Evolutionary conservation across 306 rosid genomes (phyloP).

Genomic region (Lagenaria siceraria): DNA sequence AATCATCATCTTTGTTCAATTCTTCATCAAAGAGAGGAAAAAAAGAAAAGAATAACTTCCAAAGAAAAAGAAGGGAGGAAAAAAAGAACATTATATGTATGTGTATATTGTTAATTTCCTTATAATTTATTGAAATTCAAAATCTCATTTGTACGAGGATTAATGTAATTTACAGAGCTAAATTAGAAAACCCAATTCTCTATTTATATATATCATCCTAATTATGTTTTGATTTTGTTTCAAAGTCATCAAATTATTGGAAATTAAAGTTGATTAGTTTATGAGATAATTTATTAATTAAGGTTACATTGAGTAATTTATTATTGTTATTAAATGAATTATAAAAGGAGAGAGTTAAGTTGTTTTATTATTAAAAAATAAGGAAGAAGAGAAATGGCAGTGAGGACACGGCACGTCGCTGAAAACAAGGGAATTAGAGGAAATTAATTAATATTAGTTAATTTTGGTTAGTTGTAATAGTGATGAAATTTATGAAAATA

Average conservation of each 20-base stretch:
- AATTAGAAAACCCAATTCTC: not conserved
- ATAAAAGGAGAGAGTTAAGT: not conserved
- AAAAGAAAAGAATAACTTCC: not conserved
- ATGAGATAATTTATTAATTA: not conserved
- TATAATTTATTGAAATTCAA: not conserved
- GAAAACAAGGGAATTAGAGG: not conserved
- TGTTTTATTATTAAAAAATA: not conserved
- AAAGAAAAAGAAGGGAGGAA: too few relatives aligned
- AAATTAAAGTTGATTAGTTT: not conserved
- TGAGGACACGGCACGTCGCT: conserved; percentile 10
- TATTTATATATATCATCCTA: not conserved
- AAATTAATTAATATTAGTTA: not conserved
- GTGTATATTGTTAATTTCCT: not conserved
- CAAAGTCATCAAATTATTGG: not conserved
- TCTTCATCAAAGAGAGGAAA: not conserved
- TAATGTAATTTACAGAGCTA: not conserved
- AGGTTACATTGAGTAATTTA: not conserved
- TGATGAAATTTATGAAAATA: not conserved
- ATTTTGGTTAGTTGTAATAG: not conserved
- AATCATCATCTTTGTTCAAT: not conserved
- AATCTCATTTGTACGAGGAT: not conserved
- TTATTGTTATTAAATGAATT: not conserved
- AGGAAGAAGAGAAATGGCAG: not conserved
- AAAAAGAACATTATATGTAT: not conserved
- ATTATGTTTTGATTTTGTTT: not conserved